These are phyloP conservation scores for Dactylis glomerata DNA, from an alignment of 176 grass and related monocot genomes.

Conservation along the genomic window DNA sequence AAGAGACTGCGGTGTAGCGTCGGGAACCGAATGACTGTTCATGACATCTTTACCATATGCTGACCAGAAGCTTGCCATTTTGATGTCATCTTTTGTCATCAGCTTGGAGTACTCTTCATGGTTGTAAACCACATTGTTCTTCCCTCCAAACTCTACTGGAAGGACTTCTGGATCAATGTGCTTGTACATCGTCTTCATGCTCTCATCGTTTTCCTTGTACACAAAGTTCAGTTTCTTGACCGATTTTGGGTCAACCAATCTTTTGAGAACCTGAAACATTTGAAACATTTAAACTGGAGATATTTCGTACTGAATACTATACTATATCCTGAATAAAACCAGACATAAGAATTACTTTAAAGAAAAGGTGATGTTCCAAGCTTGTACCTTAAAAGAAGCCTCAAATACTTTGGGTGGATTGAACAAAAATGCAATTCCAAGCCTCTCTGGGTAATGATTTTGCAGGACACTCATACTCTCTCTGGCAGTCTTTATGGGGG, in stretches of 20 bases:
- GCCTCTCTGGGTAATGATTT: constrained; percentile 90
- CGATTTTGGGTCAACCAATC: constrained; percentile 69
- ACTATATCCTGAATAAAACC: neutral
- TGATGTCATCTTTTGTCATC: constrained; percentile 75
- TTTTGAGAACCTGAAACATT: constrained; percentile 52
- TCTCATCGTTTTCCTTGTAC: constrained; percentile 64
- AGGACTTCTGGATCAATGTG: constrained; percentile 66
- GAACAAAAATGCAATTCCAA: constrained; percentile 60
- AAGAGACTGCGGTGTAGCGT: neutral
- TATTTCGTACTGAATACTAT: neutral
- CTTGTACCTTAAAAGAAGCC: constrained; percentile 71
- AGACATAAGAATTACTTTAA: neutral
- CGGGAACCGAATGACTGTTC: constrained; percentile 7
- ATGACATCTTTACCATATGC: neutral
- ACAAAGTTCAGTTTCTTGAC: constrained; percentile 66
- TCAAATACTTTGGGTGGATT: constrained; percentile 91
- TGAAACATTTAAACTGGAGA: neutral
- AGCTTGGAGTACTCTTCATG: constrained; percentile 78
- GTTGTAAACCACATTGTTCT: constrained; percentile 49
- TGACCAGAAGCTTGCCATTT: constrained; percentile 45
- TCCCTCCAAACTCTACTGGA: constrained; percentile 76
- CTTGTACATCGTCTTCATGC: constrained; percentile 53
- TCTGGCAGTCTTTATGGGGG: constrained; percentile 71
- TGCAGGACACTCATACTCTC: constrained; percentile 66
- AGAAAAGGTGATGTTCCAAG: neutral